These are phyloP conservation scores for Nidularia sp. DNA, from an alignment of 768 basidiomycete genomes.

Conservation along the genomic window DNA sequence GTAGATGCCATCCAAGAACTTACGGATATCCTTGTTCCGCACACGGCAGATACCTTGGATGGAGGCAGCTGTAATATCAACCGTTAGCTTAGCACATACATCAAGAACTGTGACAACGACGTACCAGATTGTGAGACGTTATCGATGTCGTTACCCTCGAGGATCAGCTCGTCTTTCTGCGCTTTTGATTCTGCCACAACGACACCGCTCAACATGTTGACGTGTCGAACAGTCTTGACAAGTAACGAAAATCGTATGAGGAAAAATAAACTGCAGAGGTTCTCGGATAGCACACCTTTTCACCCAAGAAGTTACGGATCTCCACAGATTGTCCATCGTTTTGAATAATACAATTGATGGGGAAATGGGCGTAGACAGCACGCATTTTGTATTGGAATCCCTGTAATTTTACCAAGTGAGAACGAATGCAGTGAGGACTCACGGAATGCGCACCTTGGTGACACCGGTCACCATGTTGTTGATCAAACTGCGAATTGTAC, in stretches of 20 bases:
- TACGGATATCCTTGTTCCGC: constrained; percentile 99
- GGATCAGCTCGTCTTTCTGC: constrained; percentile 92
- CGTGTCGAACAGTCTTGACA: constrained; percentile 83
- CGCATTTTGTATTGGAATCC: constrained; percentile 99
- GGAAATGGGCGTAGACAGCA: constrained; percentile 99
- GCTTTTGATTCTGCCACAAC: constrained; percentile 79
- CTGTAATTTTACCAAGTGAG: constrained; percentile 31
- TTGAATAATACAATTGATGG: constrained; percentile 97
- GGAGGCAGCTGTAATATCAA: constrained; percentile 63
- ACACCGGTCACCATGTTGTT: constrained; percentile 98
- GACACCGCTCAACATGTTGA: constrained; percentile 89
- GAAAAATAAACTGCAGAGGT: neutral
- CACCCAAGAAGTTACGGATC: constrained; percentile 94
- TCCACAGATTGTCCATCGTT: constrained; percentile 68
- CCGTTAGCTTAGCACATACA: constrained; percentile 2
- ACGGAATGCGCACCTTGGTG: constrained; percentile 63
- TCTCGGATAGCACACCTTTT: constrained; percentile 59
- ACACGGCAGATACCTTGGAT: constrained; percentile 97
- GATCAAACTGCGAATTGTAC: constrained; percentile 93
- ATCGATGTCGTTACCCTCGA: constrained; percentile 95
- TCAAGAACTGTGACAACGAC: constrained; percentile 6
- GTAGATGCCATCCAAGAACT: constrained; percentile 95
- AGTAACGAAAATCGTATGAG: neutral
- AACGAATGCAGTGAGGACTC: neutral
- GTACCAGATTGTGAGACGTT: constrained; percentile 94